Conservation (phyloP, 2,329 filamentous ascomycete genomes). For the Torrubiella hemipterigena region DNA sequence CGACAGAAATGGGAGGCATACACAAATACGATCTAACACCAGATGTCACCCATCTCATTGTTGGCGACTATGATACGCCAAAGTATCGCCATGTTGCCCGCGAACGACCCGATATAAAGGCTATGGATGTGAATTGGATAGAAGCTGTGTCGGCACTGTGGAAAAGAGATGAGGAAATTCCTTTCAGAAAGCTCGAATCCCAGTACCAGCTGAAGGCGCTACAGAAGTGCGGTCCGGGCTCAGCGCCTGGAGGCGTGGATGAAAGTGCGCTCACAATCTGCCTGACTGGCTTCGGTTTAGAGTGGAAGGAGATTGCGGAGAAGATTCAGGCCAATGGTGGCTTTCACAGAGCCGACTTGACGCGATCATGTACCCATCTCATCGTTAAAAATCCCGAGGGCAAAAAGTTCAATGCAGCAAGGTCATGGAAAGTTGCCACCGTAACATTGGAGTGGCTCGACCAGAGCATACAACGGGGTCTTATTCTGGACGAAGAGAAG, state of each 20-base stretch:
- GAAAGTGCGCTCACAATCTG: conserved; percentile 43
- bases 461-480: conserved; percentile 71
- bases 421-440: conserved; percentile 65
- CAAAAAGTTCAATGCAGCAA: conserved; percentile 84
- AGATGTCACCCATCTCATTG: conserved; percentile 87
- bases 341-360: conserved; percentile 79
- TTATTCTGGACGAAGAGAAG: conserved; percentile 78
- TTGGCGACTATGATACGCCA: conserved; percentile 76
- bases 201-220: conserved; percentile 54
- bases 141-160: conserved; percentile 68
- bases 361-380: conserved; percentile 75
- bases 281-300: conserved; percentile 45
- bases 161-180: conserved; percentile 69
- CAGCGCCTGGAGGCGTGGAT: no score
- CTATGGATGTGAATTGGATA: conserved; percentile 75
- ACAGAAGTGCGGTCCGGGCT: conserved; percentile 31
- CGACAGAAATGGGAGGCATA: conserved; percentile 70
- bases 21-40: conserved; percentile 91
- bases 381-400: conserved; percentile 70
- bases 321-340: conserved; percentile 61
- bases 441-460: conserved; percentile 78
- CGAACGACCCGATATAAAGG: conserved; percentile 73
- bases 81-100: conserved; percentile 95
- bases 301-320: conserved; percentile 59
- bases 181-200: conserved; percentile 58